These are phyloP conservation scores for Beta macrorhiza DNA, from an alignment of 179 eudicot species.

Conservation along the genomic window DNA sequence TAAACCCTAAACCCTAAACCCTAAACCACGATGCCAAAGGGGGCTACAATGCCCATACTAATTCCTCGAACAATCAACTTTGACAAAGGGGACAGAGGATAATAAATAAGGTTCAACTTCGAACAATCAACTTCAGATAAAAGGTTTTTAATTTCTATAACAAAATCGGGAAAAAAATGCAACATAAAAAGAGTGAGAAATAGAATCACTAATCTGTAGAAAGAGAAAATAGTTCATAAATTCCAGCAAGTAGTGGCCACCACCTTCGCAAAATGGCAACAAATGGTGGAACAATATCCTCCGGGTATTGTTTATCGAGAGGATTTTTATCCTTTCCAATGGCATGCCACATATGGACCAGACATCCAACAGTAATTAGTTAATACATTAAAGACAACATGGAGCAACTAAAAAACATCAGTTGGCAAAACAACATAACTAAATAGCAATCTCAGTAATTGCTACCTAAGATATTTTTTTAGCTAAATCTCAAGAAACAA, in stretches of 20 bases:
- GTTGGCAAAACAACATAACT: not conserved
- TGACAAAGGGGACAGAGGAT: too few species aligned
- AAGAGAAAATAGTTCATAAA: slow-evolving; percentile 60
- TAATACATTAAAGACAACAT: not conserved
- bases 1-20: too few species aligned
- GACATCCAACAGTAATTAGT: slow-evolving; percentile 13
- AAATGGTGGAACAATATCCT: slow-evolving; percentile 87
- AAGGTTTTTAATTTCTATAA: too few species aligned
- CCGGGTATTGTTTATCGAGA: slow-evolving; percentile 85
- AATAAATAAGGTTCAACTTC: too few species aligned
- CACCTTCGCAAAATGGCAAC: slow-evolving; percentile 89
- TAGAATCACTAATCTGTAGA: too few species aligned
- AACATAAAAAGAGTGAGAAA: too few species aligned
- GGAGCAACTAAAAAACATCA: slow-evolving; percentile 2
- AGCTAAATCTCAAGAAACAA: slow-evolving; percentile 29
- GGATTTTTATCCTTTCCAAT: slow-evolving; percentile 74
- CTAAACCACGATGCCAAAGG: too few species aligned
- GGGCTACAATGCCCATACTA: too few species aligned
- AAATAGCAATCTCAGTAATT: slow-evolving; percentile 7
- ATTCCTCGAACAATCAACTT: too few species aligned
- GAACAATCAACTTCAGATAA: too few species aligned
- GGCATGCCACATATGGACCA: slow-evolving; percentile 88
- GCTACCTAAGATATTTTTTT: not conserved
- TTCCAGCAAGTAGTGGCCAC: slow-evolving; percentile 95
- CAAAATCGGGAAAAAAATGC: too few species aligned